A percentile compares a stretch with the other conserved stretches of the same genome.
These are phyloP conservation scores for Alnus rubra DNA, from an alignment of 306 rosid species.

Conservation along the genomic window DNA sequence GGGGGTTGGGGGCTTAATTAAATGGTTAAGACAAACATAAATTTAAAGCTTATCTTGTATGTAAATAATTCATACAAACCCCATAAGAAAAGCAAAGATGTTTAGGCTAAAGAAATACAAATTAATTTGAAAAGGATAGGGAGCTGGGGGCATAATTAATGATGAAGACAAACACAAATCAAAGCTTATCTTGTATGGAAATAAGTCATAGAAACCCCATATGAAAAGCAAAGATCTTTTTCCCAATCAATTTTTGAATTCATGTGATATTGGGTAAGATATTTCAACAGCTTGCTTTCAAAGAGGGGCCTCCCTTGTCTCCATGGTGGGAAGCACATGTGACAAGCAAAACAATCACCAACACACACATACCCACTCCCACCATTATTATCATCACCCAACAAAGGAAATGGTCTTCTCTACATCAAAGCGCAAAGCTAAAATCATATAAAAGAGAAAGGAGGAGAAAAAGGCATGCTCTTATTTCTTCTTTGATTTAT, in stretches of 20 bases:
- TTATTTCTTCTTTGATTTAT: not conserved
- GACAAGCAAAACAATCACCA: constrained; percentile 62
- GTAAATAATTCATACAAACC: constrained; percentile 12
- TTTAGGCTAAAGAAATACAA: not conserved
- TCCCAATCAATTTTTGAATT: constrained; percentile 46
- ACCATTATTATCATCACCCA: constrained; percentile 42
- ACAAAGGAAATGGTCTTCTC: constrained; percentile 33
- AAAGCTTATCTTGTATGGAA: constrained; percentile 32
- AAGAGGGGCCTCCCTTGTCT: constrained; percentile 69
- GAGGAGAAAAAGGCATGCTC: not conserved
- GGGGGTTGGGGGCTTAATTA: constrained; percentile 21
- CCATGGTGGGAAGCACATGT: constrained; percentile 68
- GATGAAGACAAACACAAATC: constrained; percentile 35
- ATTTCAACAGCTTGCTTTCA: constrained; percentile 53
- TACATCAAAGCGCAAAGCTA: constrained; percentile 22
- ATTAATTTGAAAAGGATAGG: constrained; percentile 14
- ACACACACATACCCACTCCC: constrained; percentile 41
- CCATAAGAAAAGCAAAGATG: constrained; percentile 22
- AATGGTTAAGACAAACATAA: constrained; percentile 39
- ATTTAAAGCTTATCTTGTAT: constrained; percentile 31
- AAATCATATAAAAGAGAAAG: not conserved
- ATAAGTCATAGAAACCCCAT: constrained; percentile 7
- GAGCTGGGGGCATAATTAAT: constrained; percentile 22
- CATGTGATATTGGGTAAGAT: constrained; percentile 29
- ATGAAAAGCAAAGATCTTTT: constrained; percentile 32